Evolutionary conservation across 257 asterid genomes (phyloP), one percentile per base, ranked within the genome.

Genomic region (Solanum piurae): DNA sequence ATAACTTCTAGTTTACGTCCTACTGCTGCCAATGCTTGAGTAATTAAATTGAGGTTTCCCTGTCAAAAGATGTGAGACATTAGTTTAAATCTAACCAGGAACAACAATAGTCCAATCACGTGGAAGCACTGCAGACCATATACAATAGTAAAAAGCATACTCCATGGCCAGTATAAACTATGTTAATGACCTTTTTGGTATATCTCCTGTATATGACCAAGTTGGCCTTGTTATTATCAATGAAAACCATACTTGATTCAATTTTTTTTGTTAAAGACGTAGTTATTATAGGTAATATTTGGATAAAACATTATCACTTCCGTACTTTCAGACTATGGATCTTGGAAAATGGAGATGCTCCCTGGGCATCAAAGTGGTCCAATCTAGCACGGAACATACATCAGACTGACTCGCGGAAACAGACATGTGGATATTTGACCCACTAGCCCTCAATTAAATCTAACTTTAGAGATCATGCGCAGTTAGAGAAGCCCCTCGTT

Each of bases 41-140:
- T 97, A 84, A 97, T 97, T 94, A 97, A 92, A 92, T 97, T 97
- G 90, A 97, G 92, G 89, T 97, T 97, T 83, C 99, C 99, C 99
- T 97, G 91, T 49, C 87, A 85, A 79, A 27, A 79, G 77, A 83
- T 37, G 34, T 3, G 86, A 49, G 25, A 37, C 25, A 38, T 37
- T 37, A 37, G 55, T 37, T 75, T 37, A 36, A 74, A 5, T 34
- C 46, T 34, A 34, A 34, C 14, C 14, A 73, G 46, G 80, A 42
- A 9, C 14, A 5, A 27, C 62, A 74, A 46, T 34, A 75, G n/a
- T 36, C 83, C 84, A 42, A n/a, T 77, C n/a, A 40, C 37, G 29
- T 42, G 36, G 21, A 76, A 76, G 83, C 36, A 76, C 36, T 1
- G 62, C 84, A 76, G 60, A 77, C 37, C 37, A 42, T 5, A 77